Evolutionary conservation across 2,329 filamentous ascomycete species (phyloP), one percentile per base, ranked within the genome.

Genomic region (Verticillium isaacii): DNA sequence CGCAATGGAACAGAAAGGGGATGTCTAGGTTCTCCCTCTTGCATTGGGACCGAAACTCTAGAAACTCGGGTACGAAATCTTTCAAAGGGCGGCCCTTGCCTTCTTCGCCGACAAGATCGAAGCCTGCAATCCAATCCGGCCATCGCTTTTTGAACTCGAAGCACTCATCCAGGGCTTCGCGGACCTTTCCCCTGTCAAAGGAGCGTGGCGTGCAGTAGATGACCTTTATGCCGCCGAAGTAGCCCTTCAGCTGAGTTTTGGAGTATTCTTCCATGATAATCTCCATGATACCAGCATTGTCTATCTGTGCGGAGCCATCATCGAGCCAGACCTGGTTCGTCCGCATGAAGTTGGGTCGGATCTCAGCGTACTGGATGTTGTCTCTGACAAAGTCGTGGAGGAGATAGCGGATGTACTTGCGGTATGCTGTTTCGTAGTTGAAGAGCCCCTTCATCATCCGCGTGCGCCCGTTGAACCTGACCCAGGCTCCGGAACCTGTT

Each of bases 1-100:
- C 90, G 65, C 89, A 91, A 74, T 93, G 89, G 68, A 92, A 90
- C 45, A 92, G 77, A 68, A 92, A 91, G 0, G 89, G 89, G 2
- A 92, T 89, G 0, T 86, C 79, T 3, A 89, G 62, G 0, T 69
- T 67, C 0, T 77, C 70, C 1, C 66, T 62, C 6, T 74, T 68
- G 73, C 88, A 91, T 0, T 78, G 74, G 32, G 77, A 67, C 59
- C 80, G 75, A 68, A 90, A 90, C 1, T 77, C 76, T 3, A 87
- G 73, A 6, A 91, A 79, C 63, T 88, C 78, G 0, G 73, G 67
- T 0, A 84, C 73, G 61, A 85, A 87, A 59, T 82, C 79, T 54
- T 77, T 81, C 4, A 89, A 80, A 7, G 89, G 86, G 8, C 79
- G 69, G 52, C 87, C 87, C 25, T 82, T 81, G 62, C 81, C 76